These are phyloP conservation scores for Soucietia sequanensis DNA, from an alignment of 805 yeast species.

Conservation along the genomic window DNA sequence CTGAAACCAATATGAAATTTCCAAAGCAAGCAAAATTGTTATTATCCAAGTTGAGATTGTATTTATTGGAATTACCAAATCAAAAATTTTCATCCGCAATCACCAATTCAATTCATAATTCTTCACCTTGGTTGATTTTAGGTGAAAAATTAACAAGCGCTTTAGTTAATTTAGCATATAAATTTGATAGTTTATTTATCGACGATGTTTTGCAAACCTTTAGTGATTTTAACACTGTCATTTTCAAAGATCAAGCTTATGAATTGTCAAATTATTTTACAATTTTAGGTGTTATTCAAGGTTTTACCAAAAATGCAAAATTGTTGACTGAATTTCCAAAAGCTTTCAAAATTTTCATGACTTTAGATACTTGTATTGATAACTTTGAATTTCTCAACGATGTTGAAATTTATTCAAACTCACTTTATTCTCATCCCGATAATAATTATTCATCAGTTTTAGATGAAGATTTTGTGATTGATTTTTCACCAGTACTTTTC, in stretches of 20 bases:
- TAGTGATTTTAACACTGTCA: constrained; percentile 21
- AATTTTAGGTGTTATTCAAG: constrained; percentile 33
- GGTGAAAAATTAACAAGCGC: constrained; percentile 35
- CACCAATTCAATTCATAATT: constrained; percentile 22
- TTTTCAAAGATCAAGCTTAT: constrained; percentile 19
- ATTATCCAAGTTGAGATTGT: constrained; percentile 43
- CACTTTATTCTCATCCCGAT: constrained; percentile 11
- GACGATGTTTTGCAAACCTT: constrained; percentile 27
- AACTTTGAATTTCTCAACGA: constrained; percentile 37
- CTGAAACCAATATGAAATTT: constrained; percentile 25
- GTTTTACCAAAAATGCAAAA: constrained; percentile 25
- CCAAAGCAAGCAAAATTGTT: constrained; percentile 40
- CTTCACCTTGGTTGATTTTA: constrained; percentile 36
- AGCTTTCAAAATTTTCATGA: constrained; percentile 29
- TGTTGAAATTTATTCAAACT: constrained; percentile 30
- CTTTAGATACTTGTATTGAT: constrained; percentile 36
- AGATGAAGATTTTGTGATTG: constrained; percentile 25
- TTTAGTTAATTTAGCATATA: constrained; percentile 27
- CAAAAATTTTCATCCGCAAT: constrained; percentile 43
- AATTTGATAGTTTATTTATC: constrained; percentile 17
- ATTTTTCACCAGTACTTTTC: constrained; percentile 36
- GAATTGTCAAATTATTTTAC: constrained; percentile 34
- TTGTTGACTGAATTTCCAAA: constrained; percentile 21
- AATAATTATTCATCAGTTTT: constrained; percentile 16
- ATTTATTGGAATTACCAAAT: constrained; percentile 45